Conservation (phyloP, 441 rosid species). For the Oxalis stricta region DNA sequence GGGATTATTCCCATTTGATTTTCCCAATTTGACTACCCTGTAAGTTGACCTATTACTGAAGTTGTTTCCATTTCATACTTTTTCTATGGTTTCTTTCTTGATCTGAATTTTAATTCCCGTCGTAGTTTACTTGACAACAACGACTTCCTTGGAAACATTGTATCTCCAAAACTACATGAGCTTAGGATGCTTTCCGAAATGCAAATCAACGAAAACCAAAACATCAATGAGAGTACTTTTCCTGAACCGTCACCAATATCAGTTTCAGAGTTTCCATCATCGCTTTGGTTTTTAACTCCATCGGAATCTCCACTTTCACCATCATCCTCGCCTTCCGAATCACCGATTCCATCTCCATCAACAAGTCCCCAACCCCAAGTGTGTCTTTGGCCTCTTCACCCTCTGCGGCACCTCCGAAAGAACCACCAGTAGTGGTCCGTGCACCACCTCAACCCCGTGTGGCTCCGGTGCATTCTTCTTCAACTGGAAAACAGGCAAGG, state of each 20-base stretch:
- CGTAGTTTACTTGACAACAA: constrained; percentile 52
- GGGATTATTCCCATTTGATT: constrained; percentile 36
- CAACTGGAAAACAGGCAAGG: constrained; percentile 15
- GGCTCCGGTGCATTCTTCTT: constrained; percentile 16
- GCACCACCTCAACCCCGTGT: constrained; percentile 13
- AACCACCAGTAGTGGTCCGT: constrained; percentile 8
- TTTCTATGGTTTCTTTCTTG: neutral
- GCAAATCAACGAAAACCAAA: constrained; percentile 28
- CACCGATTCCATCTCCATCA: constrained; percentile 14
- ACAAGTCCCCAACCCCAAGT: constrained; percentile 18
- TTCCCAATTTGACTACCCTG: constrained; percentile 33
- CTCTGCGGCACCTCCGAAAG: constrained; percentile 17
- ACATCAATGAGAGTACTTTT: constrained; percentile 6
- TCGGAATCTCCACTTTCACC: constrained; percentile 15
- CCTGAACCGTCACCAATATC: constrained; percentile 8
- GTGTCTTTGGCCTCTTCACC: constrained; percentile 19
- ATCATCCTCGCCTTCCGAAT: constrained; percentile 7
- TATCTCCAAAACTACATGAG: constrained; percentile 26
- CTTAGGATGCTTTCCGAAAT: constrained; percentile 29
- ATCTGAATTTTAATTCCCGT: constrained; percentile 1
- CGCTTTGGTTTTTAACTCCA: constrained; percentile 3
- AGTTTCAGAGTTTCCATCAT: constrained; percentile 8
- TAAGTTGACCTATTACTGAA: constrained; percentile 17
- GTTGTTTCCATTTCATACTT: neutral
- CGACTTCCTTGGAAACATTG: constrained; percentile 20